These are phyloP conservation scores for Naganishia friedmannii DNA, from an alignment of 768 basidiomycete genomes.

Conservation along the genomic window DNA sequence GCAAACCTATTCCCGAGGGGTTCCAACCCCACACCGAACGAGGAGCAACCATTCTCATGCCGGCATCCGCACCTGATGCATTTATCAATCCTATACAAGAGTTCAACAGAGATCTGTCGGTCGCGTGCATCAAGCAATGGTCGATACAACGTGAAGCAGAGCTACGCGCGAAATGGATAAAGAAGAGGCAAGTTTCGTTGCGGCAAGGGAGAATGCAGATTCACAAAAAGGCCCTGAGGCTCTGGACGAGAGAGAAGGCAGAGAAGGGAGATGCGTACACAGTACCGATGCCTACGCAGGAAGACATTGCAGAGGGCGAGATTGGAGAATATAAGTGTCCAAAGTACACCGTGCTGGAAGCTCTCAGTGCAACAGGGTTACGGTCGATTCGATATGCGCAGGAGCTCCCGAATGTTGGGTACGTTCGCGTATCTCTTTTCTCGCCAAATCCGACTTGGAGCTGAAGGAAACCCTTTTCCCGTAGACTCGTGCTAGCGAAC, in stretches of 20 bases:
- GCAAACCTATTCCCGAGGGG: slow-evolving; percentile 37
- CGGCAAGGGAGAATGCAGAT: slow-evolving; percentile 54
- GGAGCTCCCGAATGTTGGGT: slow-evolving; percentile 83
- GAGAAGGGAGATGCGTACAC: slow-evolving; percentile 53
- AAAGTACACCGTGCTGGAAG: slow-evolving; percentile 79
- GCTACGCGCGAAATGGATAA: slow-evolving; percentile 47
- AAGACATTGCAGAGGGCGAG: background rate
- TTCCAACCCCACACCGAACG: slow-evolving; percentile 50
- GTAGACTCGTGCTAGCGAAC: slow-evolving; percentile 87
- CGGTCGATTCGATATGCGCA: slow-evolving; percentile 96
- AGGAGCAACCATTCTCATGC: slow-evolving; percentile 64
- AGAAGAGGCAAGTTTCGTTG: slow-evolving; percentile 65
- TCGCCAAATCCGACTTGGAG: too few relatives aligned
- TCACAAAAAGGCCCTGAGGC: slow-evolving; percentile 52
- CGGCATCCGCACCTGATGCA: slow-evolving; percentile 65
- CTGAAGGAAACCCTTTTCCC: background rate
- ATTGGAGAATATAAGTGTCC: slow-evolving; percentile 42
- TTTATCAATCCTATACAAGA: slow-evolving; percentile 98
- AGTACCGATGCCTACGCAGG: background rate
- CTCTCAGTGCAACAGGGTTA: slow-evolving; percentile 90
- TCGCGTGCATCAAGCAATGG: slow-evolving; percentile 87
- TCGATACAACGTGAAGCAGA: slow-evolving; percentile 37
- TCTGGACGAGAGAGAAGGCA: slow-evolving; percentile 39
- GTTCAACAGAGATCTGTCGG: slow-evolving; percentile 91
- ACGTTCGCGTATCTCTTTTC: too few relatives aligned